Percentiles rank a stretch among this genome's conserved stretches.
Evolutionary conservation across 202 grass and related monocot genomes (phyloP).

Genomic region (Schoenoplectus triqueter): DNA sequence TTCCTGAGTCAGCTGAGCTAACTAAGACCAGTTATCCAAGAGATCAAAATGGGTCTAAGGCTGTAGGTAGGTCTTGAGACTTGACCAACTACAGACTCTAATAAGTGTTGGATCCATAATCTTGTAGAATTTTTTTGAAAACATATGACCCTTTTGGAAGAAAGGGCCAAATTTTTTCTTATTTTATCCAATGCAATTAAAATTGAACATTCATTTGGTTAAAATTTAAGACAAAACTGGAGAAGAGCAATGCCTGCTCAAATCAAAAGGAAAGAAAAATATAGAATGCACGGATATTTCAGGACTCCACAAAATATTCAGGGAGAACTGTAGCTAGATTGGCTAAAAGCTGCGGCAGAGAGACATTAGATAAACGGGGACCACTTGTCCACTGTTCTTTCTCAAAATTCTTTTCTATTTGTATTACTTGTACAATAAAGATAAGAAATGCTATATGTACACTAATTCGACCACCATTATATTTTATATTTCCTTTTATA

Average conservation of each 20-base stretch:
- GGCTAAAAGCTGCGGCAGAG: background rate
- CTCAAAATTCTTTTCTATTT: background rate
- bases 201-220: background rate
- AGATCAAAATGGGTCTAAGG: background rate
- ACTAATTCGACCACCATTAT: background rate
- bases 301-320: background rate
- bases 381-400: background rate
- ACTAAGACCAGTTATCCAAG: background rate
- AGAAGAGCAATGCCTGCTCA: background rate
- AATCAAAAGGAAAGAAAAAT: constrained; percentile 2
- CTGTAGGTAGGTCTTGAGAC: background rate
- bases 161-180: background rate
- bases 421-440: background rate
- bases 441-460: background rate
- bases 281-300: background rate
- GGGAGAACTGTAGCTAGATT: background rate
- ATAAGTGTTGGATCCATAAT: background rate
- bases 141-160: background rate
- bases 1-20: background rate
- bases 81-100: background rate
- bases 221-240: background rate
- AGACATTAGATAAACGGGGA: background rate
- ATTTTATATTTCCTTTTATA: background rate
- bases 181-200: background rate
- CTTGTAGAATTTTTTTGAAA: background rate